Percentiles rank a stretch among this genome's conserved stretches.
Conservation (phyloP, 192 early-diverging fungal species). For the Tieghemiomyces parasiticus region DNA sequence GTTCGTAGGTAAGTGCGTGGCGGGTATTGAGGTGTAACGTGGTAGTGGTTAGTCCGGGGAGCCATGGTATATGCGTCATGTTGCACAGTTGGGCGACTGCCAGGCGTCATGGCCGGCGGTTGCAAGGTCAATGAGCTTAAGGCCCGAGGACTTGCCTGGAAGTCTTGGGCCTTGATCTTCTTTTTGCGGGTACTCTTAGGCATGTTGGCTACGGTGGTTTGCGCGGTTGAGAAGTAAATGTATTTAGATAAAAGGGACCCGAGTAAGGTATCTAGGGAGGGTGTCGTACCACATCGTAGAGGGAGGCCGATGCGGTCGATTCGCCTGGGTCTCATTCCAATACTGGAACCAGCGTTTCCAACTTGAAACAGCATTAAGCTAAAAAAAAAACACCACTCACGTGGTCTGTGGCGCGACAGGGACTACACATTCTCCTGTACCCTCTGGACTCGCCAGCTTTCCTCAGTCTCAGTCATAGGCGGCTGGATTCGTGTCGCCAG, state of each 20-base stretch:
- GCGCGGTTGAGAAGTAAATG: neutral
- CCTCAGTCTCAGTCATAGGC: too few relatives aligned
- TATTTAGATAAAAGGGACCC: neutral
- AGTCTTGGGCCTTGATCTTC: neutral
- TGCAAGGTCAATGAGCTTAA: neutral
- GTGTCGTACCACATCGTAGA: neutral
- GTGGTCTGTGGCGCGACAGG: neutral
- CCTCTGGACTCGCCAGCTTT: too few relatives aligned
- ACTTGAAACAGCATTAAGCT: too few relatives aligned
- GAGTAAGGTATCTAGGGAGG: neutral
- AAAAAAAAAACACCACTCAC: neutral
- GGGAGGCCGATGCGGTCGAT: neutral
- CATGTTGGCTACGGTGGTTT: neutral
- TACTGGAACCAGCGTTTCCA: neutral
- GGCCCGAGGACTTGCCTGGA: neutral
- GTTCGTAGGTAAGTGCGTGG: neutral
- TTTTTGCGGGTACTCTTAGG: slow-evolving; percentile 1
- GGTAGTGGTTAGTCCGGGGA: neutral
- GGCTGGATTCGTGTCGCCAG: too few relatives aligned
- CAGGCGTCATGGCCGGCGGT: neutral
- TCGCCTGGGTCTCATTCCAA: neutral
- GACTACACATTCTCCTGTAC: too few relatives aligned
- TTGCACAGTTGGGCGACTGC: neutral
- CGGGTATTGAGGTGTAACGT: neutral
- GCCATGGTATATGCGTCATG: too few relatives aligned